phyloP scores from a whole-genome alignment of 2,329 filamentous ascomycete genomes.

The Colletotrichum shisoi region DNA sequence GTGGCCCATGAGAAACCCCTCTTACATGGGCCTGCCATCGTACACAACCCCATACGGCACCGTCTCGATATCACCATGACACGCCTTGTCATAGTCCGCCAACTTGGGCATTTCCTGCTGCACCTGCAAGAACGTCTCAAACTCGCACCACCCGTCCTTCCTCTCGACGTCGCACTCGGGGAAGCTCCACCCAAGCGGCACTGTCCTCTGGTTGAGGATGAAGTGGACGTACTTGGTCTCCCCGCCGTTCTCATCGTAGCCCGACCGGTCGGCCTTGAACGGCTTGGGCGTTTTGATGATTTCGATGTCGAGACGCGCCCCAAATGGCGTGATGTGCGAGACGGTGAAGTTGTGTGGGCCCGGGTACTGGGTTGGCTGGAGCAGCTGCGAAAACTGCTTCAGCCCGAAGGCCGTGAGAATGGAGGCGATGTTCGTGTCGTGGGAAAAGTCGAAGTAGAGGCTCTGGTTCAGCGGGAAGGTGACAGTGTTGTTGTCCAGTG shows the following conservation, averaged over 20 bases:
- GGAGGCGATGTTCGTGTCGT: slow-evolving; percentile 76
- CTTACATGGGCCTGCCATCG: slow-evolving; percentile 49
- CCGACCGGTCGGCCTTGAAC: slow-evolving; percentile 62
- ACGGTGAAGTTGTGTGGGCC: slow-evolving; percentile 70
- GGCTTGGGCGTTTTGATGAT: slow-evolving; percentile 73
- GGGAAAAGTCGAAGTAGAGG: slow-evolving; percentile 79
- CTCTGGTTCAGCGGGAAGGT: slow-evolving; percentile 79
- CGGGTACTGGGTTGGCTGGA: slow-evolving; percentile 64
- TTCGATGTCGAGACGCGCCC: slow-evolving; percentile 76
- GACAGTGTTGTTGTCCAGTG: slow-evolving; percentile 69
- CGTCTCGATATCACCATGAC: slow-evolving; percentile 62
- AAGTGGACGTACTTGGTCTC: slow-evolving; percentile 77
- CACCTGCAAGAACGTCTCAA: slow-evolving; percentile 70
- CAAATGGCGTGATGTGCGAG: slow-evolving; percentile 74
- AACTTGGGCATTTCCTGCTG: slow-evolving; percentile 66
- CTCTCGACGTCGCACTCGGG: slow-evolving; percentile 67
- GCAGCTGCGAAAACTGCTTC: slow-evolving; percentile 69
- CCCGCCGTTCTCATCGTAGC: slow-evolving; percentile 58
- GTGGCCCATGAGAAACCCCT: too few species aligned
- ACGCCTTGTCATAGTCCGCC: slow-evolving; percentile 71
- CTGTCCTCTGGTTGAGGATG: slow-evolving; percentile 75
- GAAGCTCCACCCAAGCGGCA: slow-evolving; percentile 73
- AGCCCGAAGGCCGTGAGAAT: slow-evolving; percentile 77
- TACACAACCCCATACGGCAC: slow-evolving; percentile 52
- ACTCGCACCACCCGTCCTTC: slow-evolving; percentile 79